These are phyloP conservation scores for Talinum fruticosum DNA, from an alignment of 148 eudicot genomes.

Conservation along the genomic window DNA sequence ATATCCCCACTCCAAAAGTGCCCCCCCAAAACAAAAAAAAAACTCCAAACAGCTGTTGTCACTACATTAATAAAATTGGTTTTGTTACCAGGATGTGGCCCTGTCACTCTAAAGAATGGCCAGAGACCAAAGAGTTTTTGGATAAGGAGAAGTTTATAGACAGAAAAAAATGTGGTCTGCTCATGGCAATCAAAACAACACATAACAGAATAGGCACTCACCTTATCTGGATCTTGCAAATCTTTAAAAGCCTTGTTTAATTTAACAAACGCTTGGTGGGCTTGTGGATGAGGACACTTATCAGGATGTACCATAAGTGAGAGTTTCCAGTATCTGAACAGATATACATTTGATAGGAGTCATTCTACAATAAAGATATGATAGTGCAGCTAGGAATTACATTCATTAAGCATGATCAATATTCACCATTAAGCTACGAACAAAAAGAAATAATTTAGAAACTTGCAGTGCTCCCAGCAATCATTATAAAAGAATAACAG, in stretches of 20 bases:
- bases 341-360: neutral
- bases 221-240: slow-evolving; percentile 93
- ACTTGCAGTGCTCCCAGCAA: neutral
- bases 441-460: neutral
- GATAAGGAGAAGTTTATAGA: neutral
- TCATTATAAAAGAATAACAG: neutral
- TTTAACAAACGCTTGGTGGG: slow-evolving; percentile 88
- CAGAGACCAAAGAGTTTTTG: neutral
- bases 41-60: neutral
- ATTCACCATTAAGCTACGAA: neutral
- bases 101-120: neutral
- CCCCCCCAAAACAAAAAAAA: no score
- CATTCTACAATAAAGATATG: slow-evolving; percentile 6
- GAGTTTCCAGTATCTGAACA: slow-evolving; percentile 82
- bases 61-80: no score
- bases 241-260: slow-evolving; percentile 92
- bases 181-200: neutral
- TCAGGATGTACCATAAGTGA: slow-evolving; percentile 99
- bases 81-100: neutral
- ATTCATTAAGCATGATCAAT: neutral
- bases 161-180: neutral
- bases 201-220: slow-evolving; percentile 25
- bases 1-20: no score
- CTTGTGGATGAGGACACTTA: slow-evolving; percentile 98
- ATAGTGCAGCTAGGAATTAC: neutral